phyloP scores from a whole-genome alignment of 768 basidiomycete genomes.

The Ephemerocybe angulata region DNA sequence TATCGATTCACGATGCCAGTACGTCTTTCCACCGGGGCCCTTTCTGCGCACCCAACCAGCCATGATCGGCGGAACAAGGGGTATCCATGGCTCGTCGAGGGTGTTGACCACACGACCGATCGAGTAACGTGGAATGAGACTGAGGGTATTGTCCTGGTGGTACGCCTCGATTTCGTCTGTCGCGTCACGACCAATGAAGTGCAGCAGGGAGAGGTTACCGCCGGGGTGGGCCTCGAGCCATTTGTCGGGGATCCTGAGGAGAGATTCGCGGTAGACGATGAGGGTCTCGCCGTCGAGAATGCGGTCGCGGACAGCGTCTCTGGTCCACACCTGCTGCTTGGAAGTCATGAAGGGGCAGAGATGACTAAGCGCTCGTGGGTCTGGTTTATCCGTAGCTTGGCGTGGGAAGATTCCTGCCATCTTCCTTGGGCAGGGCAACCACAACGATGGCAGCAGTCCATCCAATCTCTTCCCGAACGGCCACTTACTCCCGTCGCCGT shows the following conservation, averaged over 20 bases:
- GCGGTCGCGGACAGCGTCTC: conserved; percentile 57
- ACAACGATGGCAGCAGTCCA: conserved; percentile 32
- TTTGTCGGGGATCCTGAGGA: conserved; percentile 59
- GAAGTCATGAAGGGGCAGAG: neutral
- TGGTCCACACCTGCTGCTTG: conserved; percentile 22
- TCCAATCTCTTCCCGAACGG: conserved; percentile 18
- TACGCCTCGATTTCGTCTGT: conserved; percentile 93
- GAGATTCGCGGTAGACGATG: conserved; percentile 64
- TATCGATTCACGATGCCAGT: conserved; percentile 65
- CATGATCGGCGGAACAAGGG: conserved; percentile 82
- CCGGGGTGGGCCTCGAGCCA: conserved; percentile 93
- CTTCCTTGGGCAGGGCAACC: conserved; percentile 11
- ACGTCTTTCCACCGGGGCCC: conserved; percentile 32
- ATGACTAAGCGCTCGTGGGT: neutral
- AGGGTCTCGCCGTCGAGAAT: conserved; percentile 75
- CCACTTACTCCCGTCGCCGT: conserved; percentile 37
- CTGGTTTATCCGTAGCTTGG: conserved; percentile 17
- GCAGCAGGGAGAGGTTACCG: conserved; percentile 81
- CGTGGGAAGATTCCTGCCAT: conserved; percentile 25
- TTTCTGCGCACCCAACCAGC: conserved; percentile 71
- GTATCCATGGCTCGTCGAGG: conserved; percentile 58
- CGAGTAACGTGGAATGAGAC: conserved; percentile 57
- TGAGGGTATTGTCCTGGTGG: conserved; percentile 61
- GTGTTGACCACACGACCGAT: conserved; percentile 64
- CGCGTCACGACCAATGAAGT: conserved; percentile 94